Evolutionary conservation across 345 rosid genomes (phyloP).

Genomic region (Populus deltoides): DNA sequence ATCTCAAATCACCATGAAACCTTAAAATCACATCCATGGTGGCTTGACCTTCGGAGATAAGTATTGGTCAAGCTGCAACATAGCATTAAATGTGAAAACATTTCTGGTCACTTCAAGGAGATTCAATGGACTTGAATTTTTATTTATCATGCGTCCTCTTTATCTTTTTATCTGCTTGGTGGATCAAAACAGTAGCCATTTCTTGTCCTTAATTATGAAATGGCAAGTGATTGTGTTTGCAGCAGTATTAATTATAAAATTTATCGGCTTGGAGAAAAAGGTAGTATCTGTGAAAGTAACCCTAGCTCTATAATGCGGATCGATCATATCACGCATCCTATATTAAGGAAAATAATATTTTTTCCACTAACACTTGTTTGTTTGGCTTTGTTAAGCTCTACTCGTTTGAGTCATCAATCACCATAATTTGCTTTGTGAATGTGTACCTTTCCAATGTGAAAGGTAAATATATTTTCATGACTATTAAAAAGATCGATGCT

Average conservation of each 20-base stretch:
- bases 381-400: constrained; percentile 19
- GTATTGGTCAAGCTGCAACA: neutral
- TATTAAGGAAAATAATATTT: constrained; percentile 5
- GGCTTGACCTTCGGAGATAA: too few species aligned
- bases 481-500: neutral
- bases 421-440: constrained; percentile 12
- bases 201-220: neutral
- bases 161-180: neutral
- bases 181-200: neutral
- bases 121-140: neutral
- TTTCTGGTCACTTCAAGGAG: neutral
- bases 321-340: constrained; percentile 15
- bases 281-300: constrained; percentile 15
- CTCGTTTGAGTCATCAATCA: constrained; percentile 12
- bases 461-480: neutral
- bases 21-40: neutral
- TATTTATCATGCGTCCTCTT: neutral
- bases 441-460: constrained; percentile 17
- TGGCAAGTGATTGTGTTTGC: neutral
- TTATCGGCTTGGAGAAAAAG: neutral
- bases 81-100: neutral
- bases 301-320: neutral
- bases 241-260: neutral
- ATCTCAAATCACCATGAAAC: neutral
- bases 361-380: constrained; percentile 11